Conservation (phyloP, 106 monocot species). For the Dioscorea dumetorum region DNA sequence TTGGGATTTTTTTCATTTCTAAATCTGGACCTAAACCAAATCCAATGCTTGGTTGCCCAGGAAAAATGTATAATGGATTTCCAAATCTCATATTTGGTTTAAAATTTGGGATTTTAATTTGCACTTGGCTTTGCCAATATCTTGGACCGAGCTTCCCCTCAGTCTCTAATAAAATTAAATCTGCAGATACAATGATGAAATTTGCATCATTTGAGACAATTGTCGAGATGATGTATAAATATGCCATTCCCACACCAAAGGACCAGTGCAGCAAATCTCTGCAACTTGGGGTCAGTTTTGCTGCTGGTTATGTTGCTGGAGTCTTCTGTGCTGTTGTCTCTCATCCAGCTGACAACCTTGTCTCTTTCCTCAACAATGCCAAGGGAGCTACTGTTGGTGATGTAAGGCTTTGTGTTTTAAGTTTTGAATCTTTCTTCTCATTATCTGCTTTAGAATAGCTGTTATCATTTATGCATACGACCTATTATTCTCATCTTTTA, state of each 20-base stretch:
- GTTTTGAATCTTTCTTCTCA: neutral
- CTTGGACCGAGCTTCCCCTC: no score
- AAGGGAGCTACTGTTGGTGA: conserved; percentile 46
- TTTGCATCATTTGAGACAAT: conserved; percentile 48
- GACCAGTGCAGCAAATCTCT: conserved; percentile 30
- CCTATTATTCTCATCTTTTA: no score
- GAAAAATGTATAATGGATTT: no score
- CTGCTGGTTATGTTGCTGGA: conserved; percentile 44
- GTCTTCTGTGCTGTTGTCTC: conserved; percentile 42
- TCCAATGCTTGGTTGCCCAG: no score
- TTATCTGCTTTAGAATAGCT: neutral
- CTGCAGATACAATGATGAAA: conserved; percentile 49
- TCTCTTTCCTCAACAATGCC: conserved; percentile 50
- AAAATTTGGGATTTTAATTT: no score
- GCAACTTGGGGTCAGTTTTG: conserved; percentile 41
- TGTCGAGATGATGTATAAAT: conserved; percentile 44
- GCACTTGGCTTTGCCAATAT: no score
- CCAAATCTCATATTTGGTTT: no score
- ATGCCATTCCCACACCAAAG: conserved; percentile 41
- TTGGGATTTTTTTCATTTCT: no score
- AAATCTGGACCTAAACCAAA: no score
- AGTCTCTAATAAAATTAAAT: neutral
- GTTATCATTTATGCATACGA: no score
- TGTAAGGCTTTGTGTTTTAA: conserved; percentile 9
- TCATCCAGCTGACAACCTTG: conserved; percentile 43